phyloP scores from a whole-genome alignment of 441 rosid species.

The Dalechampia spathulata region DNA sequence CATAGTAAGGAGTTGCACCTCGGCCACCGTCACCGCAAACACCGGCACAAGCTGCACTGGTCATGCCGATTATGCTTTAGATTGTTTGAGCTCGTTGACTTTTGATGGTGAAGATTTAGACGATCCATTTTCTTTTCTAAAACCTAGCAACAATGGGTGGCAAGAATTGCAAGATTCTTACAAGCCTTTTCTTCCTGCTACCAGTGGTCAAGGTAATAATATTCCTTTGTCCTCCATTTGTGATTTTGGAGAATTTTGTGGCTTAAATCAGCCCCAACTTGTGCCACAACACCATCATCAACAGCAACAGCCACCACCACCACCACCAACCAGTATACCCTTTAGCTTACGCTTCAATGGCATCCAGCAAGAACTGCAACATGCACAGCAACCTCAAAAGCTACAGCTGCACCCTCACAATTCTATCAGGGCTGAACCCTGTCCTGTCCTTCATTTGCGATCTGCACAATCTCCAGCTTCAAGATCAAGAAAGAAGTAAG shows the following conservation, averaged over 20 bases:
- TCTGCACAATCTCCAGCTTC: slow-evolving; percentile 26
- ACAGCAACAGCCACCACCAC: slow-evolving; percentile 6
- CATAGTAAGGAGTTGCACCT: slow-evolving; percentile 46
- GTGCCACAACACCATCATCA: slow-evolving; percentile 20
- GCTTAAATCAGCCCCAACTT: slow-evolving; percentile 14
- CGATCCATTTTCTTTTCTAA: slow-evolving; percentile 29
- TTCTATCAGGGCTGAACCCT: background rate
- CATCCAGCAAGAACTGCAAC: background rate
- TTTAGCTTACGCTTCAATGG: slow-evolving; percentile 4
- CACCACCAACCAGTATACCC: background rate
- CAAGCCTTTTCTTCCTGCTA: slow-evolving; percentile 39
- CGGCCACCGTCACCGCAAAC: slow-evolving; percentile 8
- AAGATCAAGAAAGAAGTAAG: slow-evolving; percentile 67
- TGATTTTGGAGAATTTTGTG: slow-evolving; percentile 13
- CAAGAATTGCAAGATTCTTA: slow-evolving; percentile 51
- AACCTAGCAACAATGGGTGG: slow-evolving; percentile 16
- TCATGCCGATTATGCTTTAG: slow-evolving; percentile 19
- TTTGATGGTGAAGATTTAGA: slow-evolving; percentile 24
- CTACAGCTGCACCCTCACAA: slow-evolving; percentile 12
- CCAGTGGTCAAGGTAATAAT: slow-evolving; percentile 5
- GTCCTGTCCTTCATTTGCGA: slow-evolving; percentile 11
- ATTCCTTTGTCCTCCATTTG: slow-evolving; percentile 21
- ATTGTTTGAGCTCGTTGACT: slow-evolving; percentile 32
- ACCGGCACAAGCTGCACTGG: background rate
- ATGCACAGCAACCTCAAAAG: slow-evolving; percentile 4